These are phyloP conservation scores for Stagonosporopsis tanaceti DNA, from an alignment of 2,329 filamentous ascomycete genomes.

Conservation along the genomic window DNA sequence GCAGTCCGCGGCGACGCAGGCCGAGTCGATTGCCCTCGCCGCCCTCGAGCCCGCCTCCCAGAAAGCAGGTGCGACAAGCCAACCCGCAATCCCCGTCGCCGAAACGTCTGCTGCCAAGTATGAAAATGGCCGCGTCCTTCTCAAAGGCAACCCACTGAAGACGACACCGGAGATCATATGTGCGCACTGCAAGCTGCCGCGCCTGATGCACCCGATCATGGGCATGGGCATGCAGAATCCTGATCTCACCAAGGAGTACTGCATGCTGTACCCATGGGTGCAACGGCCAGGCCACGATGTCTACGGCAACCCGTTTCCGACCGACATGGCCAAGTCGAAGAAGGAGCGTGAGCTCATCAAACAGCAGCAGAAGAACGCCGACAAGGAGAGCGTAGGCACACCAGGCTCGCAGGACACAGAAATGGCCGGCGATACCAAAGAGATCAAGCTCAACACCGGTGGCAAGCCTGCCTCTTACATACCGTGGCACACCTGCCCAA, in stretches of 20 bases:
- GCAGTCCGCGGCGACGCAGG: conserved; percentile 65
- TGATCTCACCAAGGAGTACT: conserved; percentile 68
- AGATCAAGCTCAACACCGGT: conserved; percentile 59
- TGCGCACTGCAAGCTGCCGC: conserved; percentile 76
- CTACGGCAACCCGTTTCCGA: conserved; percentile 82
- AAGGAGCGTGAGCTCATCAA: conserved; percentile 70
- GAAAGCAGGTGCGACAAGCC: conserved; percentile 53
- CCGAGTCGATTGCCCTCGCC: conserved; percentile 49
- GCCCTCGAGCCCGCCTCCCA: conserved; percentile 46
- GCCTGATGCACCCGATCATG: conserved; percentile 75
- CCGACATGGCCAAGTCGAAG: conserved; percentile 75
- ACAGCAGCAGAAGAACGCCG: conserved; percentile 52
- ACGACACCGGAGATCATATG: conserved; percentile 77
- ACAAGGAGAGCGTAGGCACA: conserved; percentile 55
- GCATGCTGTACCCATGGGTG: conserved; percentile 80
- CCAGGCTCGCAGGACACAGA: conserved; percentile 56
- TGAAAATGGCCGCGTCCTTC: conserved; percentile 71
- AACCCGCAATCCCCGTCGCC: conserved; percentile 59
- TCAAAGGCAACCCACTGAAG: conserved; percentile 76
- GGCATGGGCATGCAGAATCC: conserved; percentile 75
- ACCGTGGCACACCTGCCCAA: conserved; percentile 65
- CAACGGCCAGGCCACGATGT: conserved; percentile 80
- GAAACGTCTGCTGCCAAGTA: conserved; percentile 74
- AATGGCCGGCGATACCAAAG: conserved; percentile 47
- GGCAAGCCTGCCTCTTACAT: conserved; percentile 57